A percentile compares a stretch with the other conserved stretches of the same genome.
phyloP scores from a whole-genome alignment of 1,139 yeast genomes.

The Wickerhamiella pararugosa region DNA sequence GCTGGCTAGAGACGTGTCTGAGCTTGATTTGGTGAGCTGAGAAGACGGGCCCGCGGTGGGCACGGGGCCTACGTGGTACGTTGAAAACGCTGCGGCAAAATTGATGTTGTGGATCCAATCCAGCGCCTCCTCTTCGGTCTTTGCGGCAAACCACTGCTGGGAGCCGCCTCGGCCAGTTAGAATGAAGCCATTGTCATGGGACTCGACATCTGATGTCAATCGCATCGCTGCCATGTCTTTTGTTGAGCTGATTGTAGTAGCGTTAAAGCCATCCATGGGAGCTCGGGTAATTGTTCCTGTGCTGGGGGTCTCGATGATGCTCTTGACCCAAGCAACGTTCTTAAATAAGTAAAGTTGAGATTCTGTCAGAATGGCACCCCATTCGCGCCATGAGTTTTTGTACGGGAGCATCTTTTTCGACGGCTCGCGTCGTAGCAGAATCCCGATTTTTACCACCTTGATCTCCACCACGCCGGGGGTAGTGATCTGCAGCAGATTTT shows the following conservation, averaged over 20 bases:
- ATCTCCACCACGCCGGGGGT: conserved; percentile 29
- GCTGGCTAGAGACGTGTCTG: neutral
- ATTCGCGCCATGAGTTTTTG: conserved; percentile 26
- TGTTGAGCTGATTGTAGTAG: conserved; percentile 25
- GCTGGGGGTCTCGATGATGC: conserved; percentile 12
- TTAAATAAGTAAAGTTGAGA: conserved; percentile 30
- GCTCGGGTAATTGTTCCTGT: conserved; percentile 19
- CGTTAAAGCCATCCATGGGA: conserved; percentile 28
- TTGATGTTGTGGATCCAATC: conserved; percentile 47
- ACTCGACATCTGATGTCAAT: conserved; percentile 7
- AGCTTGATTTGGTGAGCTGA: neutral
- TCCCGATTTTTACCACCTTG: conserved; percentile 28
- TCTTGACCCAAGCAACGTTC: conserved; percentile 27
- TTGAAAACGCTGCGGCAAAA: conserved; percentile 37
- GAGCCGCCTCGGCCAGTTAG: conserved; percentile 24
- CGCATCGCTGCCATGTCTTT: conserved; percentile 26
- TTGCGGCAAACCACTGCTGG: conserved; percentile 26
- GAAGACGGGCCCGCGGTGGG: neutral
- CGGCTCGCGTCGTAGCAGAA: conserved; percentile 24
- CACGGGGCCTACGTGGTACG: conserved; percentile 23
- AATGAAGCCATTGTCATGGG: conserved; percentile 17
- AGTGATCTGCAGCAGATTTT: conserved; percentile 13
- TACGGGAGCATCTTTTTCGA: conserved; percentile 23
- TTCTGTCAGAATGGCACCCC: conserved; percentile 31
- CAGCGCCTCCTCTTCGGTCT: conserved; percentile 27